These are phyloP conservation scores for Leccinum variicolor DNA, from an alignment of 768 basidiomycete species.

Conservation along the genomic window DNA sequence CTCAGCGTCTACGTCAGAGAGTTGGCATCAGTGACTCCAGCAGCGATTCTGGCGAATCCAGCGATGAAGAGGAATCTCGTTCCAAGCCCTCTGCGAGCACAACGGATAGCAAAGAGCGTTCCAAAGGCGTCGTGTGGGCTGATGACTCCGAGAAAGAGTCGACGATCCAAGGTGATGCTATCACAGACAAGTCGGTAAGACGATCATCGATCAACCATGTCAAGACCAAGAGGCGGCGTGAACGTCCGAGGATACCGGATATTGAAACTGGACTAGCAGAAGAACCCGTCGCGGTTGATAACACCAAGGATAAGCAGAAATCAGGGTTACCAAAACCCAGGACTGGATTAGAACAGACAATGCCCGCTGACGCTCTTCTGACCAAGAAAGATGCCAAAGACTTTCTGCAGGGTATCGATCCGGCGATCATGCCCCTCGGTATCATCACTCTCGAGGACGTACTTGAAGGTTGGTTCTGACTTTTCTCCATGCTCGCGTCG, in stretches of 20 bases:
- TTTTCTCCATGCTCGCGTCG: neutral
- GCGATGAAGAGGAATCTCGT: conserved; percentile 38
- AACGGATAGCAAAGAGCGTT: conserved; percentile 18
- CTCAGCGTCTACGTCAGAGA: conserved; percentile 70
- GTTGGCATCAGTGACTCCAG: conserved; percentile 72
- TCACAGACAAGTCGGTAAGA: conserved; percentile 18
- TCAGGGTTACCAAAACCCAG: conserved; percentile 30
- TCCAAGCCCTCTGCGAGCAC: conserved; percentile 15
- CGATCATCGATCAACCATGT: conserved; percentile 15
- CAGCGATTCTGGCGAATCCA: conserved; percentile 43
- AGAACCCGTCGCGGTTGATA: conserved; percentile 13
- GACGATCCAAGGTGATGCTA: conserved; percentile 25
- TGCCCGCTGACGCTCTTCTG: conserved; percentile 86
- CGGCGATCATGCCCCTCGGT: conserved; percentile 78
- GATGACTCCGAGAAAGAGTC: conserved; percentile 32
- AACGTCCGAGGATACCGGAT: conserved; percentile 13
- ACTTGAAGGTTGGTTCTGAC: conserved; percentile 60
- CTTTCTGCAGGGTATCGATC: conserved; percentile 82
- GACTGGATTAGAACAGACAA: conserved; percentile 68
- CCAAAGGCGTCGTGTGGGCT: conserved; percentile 30
- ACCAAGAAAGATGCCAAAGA: conserved; percentile 72
- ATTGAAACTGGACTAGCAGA: conserved; percentile 22
- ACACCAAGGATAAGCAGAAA: conserved; percentile 24
- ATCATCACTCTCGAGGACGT: conserved; percentile 95
- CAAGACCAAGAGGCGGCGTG: conserved; percentile 11